phyloP scores from a whole-genome alignment of 306 rosid genomes.

The Alnus rubra region DNA sequence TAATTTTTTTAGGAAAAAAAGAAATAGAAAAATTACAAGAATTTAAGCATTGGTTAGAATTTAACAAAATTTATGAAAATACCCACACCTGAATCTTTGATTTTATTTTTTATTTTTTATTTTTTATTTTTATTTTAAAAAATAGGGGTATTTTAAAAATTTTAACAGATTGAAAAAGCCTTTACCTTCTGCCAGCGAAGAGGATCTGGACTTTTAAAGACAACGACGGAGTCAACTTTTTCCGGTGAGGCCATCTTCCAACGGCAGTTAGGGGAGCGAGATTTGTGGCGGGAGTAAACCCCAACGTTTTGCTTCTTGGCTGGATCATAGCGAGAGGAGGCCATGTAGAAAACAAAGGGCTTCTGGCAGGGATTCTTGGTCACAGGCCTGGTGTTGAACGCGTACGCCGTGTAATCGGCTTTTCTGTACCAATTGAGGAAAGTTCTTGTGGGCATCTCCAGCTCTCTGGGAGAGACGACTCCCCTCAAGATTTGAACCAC shows the following conservation, averaged over 20 bases:
- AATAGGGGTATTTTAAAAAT: no score
- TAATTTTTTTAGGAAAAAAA: no score
- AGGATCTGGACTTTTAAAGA: conserved; percentile 68
- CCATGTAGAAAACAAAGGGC: conserved; percentile 65
- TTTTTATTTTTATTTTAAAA: no score
- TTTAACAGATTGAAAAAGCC: no score
- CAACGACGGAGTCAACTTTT: conserved; percentile 48
- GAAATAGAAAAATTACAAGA: no score
- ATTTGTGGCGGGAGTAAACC: conserved; percentile 33
- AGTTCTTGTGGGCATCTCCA: conserved; percentile 83
- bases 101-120: no score
- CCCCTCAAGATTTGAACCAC: conserved; percentile 81
- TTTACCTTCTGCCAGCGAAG: conserved; percentile 75
- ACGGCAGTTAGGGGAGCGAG: conserved; percentile 49
- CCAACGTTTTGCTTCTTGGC: conserved; percentile 40
- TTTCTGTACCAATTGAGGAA: conserved; percentile 77
- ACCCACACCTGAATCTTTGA: no score
- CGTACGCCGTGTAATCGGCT: conserved; percentile 82
- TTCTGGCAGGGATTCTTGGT: conserved; percentile 74
- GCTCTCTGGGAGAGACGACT: conserved; percentile 73
- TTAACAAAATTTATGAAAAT: no score
- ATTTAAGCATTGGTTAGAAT: no score
- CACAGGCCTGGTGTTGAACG: conserved; percentile 93
- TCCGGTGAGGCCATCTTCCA: conserved; percentile 73
- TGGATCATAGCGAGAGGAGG: conserved; percentile 36